These are phyloP conservation scores for Pseudozyma sp. DNA, from an alignment of 1,284 basidiomycete genomes.

Conservation along the genomic window DNA sequence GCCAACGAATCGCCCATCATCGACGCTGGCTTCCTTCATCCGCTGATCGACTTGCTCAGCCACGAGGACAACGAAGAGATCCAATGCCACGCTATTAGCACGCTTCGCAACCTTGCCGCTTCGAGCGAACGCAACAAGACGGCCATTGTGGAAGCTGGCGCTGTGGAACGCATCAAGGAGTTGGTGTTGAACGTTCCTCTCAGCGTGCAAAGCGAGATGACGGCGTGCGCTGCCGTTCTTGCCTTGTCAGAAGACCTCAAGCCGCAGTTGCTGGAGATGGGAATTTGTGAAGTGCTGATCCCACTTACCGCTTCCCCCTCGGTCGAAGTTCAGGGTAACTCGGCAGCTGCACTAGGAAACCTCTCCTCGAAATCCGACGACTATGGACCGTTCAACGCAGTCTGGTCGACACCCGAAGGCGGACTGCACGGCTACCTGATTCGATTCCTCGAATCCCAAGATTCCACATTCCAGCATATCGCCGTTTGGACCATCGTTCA, in stretches of 20 bases:
- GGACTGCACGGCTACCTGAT: slow-evolving; percentile 96
- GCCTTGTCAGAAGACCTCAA: slow-evolving; percentile 68
- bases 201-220: slow-evolving; percentile 99
- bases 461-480: slow-evolving; percentile 99
- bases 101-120: slow-evolving; percentile 94
- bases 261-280: slow-evolving; percentile 85
- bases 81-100: slow-evolving; percentile 99
- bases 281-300: slow-evolving; percentile 96
- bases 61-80: slow-evolving; percentile 99
- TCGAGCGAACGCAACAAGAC: slow-evolving; percentile 98
- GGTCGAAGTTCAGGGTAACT: slow-evolving; percentile 98
- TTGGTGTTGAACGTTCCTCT: slow-evolving; percentile 93
- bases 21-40: slow-evolving; percentile 95
- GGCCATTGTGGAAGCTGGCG: slow-evolving; percentile 97
- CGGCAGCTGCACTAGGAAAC: slow-evolving; percentile 96
- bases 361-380: slow-evolving; percentile 93
- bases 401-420: slow-evolving; percentile 97
- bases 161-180: slow-evolving; percentile 97
- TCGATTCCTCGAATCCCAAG: slow-evolving; percentile 90
- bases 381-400: slow-evolving; percentile 96
- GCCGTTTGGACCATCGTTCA: slow-evolving; percentile 96
- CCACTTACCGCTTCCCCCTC: slow-evolving; percentile 94
- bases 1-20: slow-evolving; percentile 99
- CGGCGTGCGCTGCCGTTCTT: slow-evolving; percentile 86
- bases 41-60: slow-evolving; percentile 92